Evolutionary conservation across 805 yeast species (phyloP), one percentile per base, ranked within the genome.

Genomic region (Cephaloascus albidus): DNA sequence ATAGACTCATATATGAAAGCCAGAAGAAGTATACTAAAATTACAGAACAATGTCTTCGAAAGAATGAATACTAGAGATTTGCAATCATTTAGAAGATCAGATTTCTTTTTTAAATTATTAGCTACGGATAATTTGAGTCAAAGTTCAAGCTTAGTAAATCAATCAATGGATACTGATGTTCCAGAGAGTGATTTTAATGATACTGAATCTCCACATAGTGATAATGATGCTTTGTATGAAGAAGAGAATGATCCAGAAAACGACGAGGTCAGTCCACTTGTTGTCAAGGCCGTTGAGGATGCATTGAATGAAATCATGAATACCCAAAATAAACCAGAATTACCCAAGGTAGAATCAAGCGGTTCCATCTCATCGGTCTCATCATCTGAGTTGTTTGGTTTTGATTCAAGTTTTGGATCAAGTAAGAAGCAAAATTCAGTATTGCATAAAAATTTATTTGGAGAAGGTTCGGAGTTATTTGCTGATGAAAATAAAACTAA

Each of bases 251-350:
- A 62, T 15, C 58, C 52, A 15, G 50, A 48, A n/a, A 48, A 55
- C 31, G 54, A 58, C 5, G 53, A 46, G 30, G 65, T 70, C 3
- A 66, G 72, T 37, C 66, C 68, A 3, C 63, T 56, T 15, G 80
- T 74, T 1, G 55, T 78, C 4, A 63, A 65, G 38, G 85, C 86
- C 0, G 83, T 81, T 16, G 85, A 80, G 50, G 78, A 74, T 51
- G 87, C 85, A 3, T 68, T 82, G 40, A 72, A 70, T 20, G 76
- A 78, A 44, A 79, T 81, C 27, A 73, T 74, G 70, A 58, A 52
- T 42, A 20, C 28, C 10, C 28, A 23, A 23, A 23, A 12, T 23
- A 12, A 12, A 8, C 12, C 28, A 23, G 28, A 23, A 12, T 12
- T 23, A 23, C 28, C 28, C 6, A 23, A 23, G 12, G 6, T 12